phyloP scores from a whole-genome alignment of 768 basidiomycete species.

The Sarcodon sp. region DNA sequence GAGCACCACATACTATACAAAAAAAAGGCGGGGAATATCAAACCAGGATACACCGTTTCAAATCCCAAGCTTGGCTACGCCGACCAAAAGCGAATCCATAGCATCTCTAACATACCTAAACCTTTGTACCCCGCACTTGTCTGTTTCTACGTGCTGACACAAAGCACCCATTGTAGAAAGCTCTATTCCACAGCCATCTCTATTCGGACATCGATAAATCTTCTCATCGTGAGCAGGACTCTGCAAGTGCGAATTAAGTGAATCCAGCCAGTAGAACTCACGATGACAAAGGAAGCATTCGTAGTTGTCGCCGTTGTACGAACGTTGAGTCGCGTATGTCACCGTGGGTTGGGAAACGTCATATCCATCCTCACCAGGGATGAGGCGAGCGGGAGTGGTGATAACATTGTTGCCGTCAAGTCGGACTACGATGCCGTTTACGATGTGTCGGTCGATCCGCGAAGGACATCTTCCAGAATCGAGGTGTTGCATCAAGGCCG shows the following conservation, averaged over 20 bases:
- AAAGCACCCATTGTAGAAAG: constrained; percentile 45
- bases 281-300: constrained; percentile 56
- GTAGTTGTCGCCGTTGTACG: constrained; percentile 31
- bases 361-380: constrained; percentile 19
- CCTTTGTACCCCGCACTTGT: constrained; percentile 38
- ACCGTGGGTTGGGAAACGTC: constrained; percentile 12
- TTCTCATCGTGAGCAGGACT: constrained; percentile 46
- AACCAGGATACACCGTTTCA: no score
- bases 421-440: constrained; percentile 25
- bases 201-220: constrained; percentile 40
- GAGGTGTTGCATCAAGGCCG: constrained; percentile 47
- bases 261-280: constrained; percentile 23
- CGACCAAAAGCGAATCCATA: no score
- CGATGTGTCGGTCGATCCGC: constrained; percentile 23
- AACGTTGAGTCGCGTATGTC: constrained; percentile 21
- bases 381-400: constrained; percentile 38
- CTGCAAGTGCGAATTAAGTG: constrained; percentile 49
- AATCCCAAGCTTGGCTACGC: no score
- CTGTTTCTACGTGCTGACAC: constrained; percentile 55
- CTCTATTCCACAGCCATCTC: constrained; percentile 22
- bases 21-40: no score
- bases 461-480: constrained; percentile 45
- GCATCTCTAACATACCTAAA: constrained; percentile 17
- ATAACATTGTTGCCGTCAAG: constrained; percentile 32
- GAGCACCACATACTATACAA: no score